These are phyloP conservation scores for Hymenoscyphus occultus DNA, from an alignment of 2,329 filamentous ascomycete species.

Conservation along the genomic window DNA sequence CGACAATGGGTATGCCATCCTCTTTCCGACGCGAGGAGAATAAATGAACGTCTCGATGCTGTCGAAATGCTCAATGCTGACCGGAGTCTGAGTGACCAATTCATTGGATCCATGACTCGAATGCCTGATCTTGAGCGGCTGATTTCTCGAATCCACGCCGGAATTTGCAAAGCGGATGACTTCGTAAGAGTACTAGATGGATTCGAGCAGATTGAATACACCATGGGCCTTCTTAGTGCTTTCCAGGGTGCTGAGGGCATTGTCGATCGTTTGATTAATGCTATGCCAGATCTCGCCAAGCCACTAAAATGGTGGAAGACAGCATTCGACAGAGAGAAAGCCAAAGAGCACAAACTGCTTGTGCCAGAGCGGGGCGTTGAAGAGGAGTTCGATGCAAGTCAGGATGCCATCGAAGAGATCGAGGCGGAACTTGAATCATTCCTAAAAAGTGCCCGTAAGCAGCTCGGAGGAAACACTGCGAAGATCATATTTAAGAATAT, in stretches of 20 bases:
- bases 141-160: conserved; percentile 91
- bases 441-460: conserved; percentile 66
- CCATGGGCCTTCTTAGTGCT: conserved; percentile 72
- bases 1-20: conserved; percentile 98
- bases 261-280: conserved; percentile 75
- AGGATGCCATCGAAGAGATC: conserved; percentile 72
- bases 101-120: conserved; percentile 82
- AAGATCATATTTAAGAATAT: conserved; percentile 73
- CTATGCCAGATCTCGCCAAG: conserved; percentile 80
- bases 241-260: conserved; percentile 77
- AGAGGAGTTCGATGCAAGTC: conserved; percentile 84
- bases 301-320: conserved; percentile 82
- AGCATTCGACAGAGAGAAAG: conserved; percentile 81
- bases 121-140: conserved; percentile 92
- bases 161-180: conserved; percentile 84
- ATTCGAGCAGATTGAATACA: conserved; percentile 97
- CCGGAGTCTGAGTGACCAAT: conserved; percentile 75
- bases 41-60: conserved; percentile 91
- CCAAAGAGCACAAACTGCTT: conserved; percentile 74
- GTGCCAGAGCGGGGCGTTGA: conserved; percentile 86
- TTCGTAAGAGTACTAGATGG: conserved; percentile 93
- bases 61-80: conserved; percentile 91
- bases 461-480: conserved; percentile 66
- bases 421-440: conserved; percentile 69
- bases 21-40: conserved; percentile 77